Evolutionary conservation across 768 basidiomycete species (phyloP), one percentile per base, ranked within the genome.

Genomic region (Termitomyces sp.): DNA sequence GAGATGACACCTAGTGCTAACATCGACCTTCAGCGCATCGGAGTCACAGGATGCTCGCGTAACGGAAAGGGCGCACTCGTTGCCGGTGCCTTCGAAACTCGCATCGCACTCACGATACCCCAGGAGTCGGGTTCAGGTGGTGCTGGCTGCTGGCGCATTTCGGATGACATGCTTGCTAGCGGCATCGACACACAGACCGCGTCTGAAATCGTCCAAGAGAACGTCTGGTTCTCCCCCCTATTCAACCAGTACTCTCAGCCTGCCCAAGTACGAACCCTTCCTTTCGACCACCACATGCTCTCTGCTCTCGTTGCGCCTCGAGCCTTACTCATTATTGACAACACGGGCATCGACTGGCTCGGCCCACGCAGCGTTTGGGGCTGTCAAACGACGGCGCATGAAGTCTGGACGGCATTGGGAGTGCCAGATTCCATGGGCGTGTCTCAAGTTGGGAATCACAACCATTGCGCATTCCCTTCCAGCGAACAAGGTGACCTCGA

Each of bases 91-190:
- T 84, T 86, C 67, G 84, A 87, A 62, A 68, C 75, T 2, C 84
- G 84, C 61, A 81, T 87, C 63, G 81, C 81, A 9, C 75, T 87
- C 62, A 86, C 84, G 7, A 81, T 87, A 63, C 82, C 84, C 6
- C 85, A 87, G 69, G 84, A 87, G 70, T 85, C 84, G 13, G 85
- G 85, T 12, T 83, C 83, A 13, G 84, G 85, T 52, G 84, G 85
- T 7, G 79, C 77, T 28, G 81, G 79, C n/a, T 83, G 80, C 73
- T 87, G 85, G 85, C 80, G 84, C 46, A 73, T 87, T 59, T 85
- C 84, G 24, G 77, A 81, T 65, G 78, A 67, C 52, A 78, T 83
- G 76, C 69, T 77, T 63, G 65, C 69, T 39, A 67, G 65, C n/a
- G 84, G 84, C 2, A 72, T 72, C 33, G 64, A 63, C 53, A 81